Conservation (phyloP, 352 stramenopile genomes). For the Globisporangium middletonii region DNA sequence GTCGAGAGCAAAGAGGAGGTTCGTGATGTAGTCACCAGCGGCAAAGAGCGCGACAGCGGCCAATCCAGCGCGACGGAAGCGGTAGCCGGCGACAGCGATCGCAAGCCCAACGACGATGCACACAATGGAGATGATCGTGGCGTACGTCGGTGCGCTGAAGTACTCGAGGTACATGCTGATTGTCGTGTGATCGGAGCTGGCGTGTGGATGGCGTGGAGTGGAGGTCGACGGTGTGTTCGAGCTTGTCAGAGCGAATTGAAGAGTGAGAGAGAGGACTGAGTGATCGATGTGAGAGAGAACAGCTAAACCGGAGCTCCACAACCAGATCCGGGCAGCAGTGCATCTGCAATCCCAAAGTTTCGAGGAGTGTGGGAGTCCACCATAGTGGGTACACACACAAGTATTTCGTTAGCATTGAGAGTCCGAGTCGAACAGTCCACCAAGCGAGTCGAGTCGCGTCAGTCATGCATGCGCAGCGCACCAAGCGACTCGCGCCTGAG, state of each 20-base stretch:
- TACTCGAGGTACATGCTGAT: not conserved
- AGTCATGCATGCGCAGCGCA: too few relatives aligned
- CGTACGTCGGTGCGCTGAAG: not conserved
- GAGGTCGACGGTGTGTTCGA: not conserved
- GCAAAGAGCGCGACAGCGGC: conserved; percentile 6
- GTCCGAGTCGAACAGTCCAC: too few relatives aligned
- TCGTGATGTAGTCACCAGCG: not conserved
- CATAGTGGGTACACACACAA: too few relatives aligned
- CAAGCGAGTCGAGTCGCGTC: too few relatives aligned
- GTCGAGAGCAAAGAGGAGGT: not conserved
- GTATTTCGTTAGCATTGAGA: too few relatives aligned
- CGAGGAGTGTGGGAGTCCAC: too few relatives aligned
- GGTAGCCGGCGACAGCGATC: not conserved
- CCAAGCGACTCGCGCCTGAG: too few relatives aligned
- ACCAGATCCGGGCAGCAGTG: too few relatives aligned
- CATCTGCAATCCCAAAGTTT: too few relatives aligned
- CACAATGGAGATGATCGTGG: not conserved
- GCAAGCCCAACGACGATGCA: not conserved
- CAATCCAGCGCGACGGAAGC: not conserved
- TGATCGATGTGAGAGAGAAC: too few relatives aligned
- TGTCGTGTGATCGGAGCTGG: not conserved
- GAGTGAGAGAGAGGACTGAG: not conserved
- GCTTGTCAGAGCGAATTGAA: not conserved
- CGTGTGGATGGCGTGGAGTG: not conserved
- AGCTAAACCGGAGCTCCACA: too few relatives aligned